Evolutionary conservation across 2,329 filamentous ascomycete genomes (phyloP), one percentile per base, ranked within the genome.

Genomic region (Ceratocystis huliohia): DNA sequence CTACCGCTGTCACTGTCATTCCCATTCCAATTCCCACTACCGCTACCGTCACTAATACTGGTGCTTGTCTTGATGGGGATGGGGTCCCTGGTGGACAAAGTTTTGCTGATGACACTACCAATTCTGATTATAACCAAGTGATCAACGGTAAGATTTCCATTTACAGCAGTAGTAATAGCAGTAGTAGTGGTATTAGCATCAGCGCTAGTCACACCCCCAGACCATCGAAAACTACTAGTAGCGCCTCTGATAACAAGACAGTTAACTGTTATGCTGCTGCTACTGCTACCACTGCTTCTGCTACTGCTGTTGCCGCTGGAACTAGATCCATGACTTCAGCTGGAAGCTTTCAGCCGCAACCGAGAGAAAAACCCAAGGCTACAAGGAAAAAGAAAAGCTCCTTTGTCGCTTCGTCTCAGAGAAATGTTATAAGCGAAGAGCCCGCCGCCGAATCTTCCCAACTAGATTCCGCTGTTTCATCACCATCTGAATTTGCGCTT

Each of bases 371-470:
- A 59, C 7, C 53, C 10, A 59, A 59, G 53, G 28, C 53, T 59
- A 37, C 28, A 17, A n/a, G 15, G 5, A 59, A 59, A 33, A 30
- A 30, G 37, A 41, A 41, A 41, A 41, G 37, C 37, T 41, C 37
- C 33, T 59, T 30, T 59, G 53, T 59, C 53, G 53, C 28, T 59
- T 59, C 53, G 53, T 59, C 53, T 37, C 48, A 67, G 48, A 50
- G 30, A 63, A 65, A 64, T 61, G 37, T 67, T 67, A 67, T 64
- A 67, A 66, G 64, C 63, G 61, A 68, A 61, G 50, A 53, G 67
- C 48, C 64, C 50, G 59, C 61, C 50, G 37, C 61, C 50, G 37
- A 50, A 56, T 57, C 56, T 59, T 53, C 28, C 8, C 30, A 53
- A 61, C 28, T 48, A 17, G 62, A n/a, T 56, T 64, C 61, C 45